Base-by-base conservation (phyloP, 2,329 filamentous ascomycete genomes). In the Colletotrichum falcatum region DNA sequence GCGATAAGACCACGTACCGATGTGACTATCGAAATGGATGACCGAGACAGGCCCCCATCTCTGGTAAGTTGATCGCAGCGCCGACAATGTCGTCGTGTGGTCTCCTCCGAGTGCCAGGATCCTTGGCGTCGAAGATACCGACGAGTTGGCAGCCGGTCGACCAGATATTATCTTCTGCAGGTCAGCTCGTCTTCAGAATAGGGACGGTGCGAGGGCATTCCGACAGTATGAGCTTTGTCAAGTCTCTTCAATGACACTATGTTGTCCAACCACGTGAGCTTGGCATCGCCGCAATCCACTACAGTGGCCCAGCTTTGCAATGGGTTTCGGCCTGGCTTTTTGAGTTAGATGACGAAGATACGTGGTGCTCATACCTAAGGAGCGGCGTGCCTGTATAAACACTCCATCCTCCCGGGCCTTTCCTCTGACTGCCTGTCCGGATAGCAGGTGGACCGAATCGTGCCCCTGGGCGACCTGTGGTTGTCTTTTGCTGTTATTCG, bases 281-380 rank as follows among this genome's bases (percentile, higher is more conserved):
- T 91, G 65, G 94, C 92, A 75, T 95, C 93, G 39, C 93, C 93
- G 76, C 93, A 95, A 81, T 95, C 93, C 46, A 94, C 85, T 56
- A 95, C 85, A 18, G 62, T 73, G 2, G 71, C 70, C 65, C 76
- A 72, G 66, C 64, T 73, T 61, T 56, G 46, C 54, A 72, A 66
- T 7, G 62, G 71, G 39, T 68, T 74, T 26, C 63, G 67, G 6
- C 62, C 70, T 53, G 39, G 42, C 2, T 44, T 46, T 55, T 20
- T 26, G 14, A 70, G 80, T 51, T 33, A 39, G 39, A 8, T 35
- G 30, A 35, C 39, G 39, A 35, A 35, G 37, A 14, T n/a, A 14
- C 20, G 7, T 6, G 11, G 28, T 14, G 23, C 5, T 12, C 9
- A 14, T 51, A 26, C 14, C 20, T n/a, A 6, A 9, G 71, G 28